phyloP scores from a whole-genome alignment of 441 rosid species.

The Sinapis alba region DNA sequence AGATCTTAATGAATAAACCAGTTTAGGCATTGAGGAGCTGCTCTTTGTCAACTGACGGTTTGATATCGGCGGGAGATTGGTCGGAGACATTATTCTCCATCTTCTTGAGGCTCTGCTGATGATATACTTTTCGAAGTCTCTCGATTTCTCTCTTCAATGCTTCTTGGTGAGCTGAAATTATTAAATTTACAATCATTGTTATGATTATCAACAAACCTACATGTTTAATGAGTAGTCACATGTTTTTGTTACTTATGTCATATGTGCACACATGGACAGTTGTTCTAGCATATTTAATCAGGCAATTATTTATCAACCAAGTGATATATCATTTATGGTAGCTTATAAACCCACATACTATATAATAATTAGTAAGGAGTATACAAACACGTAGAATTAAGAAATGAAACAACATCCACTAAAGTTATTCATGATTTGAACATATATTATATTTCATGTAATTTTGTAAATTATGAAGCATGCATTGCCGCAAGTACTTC shows the following conservation, averaged over 20 bases:
- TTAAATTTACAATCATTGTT: not conserved
- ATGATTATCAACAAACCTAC: not conserved
- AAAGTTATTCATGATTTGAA: not conserved
- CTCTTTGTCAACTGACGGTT: conserved; percentile 51
- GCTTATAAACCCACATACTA: not conserved
- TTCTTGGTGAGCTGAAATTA: conserved; percentile 81
- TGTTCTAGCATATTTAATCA: conserved; percentile 31
- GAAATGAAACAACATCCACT: not conserved
- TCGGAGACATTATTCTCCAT: conserved; percentile 44
- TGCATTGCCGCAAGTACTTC: conserved; percentile 23
- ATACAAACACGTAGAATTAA: not conserved
- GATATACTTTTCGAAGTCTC: conserved; percentile 82
- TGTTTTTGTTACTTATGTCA: not conserved
- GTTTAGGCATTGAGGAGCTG: conserved; percentile 55
- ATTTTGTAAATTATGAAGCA: conserved; percentile 17
- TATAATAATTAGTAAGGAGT: conserved; percentile 1
- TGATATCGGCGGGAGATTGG: conserved; percentile 39
- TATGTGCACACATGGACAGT: conserved; percentile 39
- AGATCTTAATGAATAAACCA: conserved; percentile 5
- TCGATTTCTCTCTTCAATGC: conserved; percentile 94
- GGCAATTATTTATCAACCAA: not conserved
- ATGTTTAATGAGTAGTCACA: conserved; percentile 8
- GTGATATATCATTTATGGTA: conserved; percentile 17
- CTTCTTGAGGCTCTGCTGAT: conserved; percentile 62
- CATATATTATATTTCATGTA: not conserved